Evolutionary conservation across 2,329 filamentous ascomycete species (phyloP).

Genomic region (Hirsutella rhossiliensis): DNA sequence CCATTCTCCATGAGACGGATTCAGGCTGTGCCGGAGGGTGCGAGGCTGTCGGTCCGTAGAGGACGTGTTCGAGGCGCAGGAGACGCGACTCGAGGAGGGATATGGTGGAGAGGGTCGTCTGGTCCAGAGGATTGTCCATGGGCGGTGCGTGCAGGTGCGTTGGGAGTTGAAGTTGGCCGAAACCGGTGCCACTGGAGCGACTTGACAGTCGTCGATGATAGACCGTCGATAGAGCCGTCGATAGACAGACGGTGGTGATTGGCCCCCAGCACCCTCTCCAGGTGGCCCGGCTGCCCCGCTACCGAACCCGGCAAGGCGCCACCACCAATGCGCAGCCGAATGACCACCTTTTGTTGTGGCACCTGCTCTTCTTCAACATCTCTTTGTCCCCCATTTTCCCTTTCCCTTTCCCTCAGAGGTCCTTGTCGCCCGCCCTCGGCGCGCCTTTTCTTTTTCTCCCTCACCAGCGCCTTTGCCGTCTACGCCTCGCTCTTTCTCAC

Average conservation of each 20-base stretch:
- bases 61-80: slow-evolving; percentile 44
- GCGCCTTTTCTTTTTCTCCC: background rate
- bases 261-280: background rate
- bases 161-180: background rate
- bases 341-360: slow-evolving; percentile 1
- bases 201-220: no score
- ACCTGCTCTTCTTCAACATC: background rate
- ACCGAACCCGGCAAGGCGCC: background rate
- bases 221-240: no score
- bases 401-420: background rate
- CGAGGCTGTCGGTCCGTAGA: slow-evolving; percentile 33
- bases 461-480: no score
- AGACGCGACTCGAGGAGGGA: slow-evolving; percentile 47
- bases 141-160: background rate
- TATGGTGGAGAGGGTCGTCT: slow-evolving; percentile 42
- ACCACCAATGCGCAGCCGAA: background rate
- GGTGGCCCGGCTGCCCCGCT: background rate
- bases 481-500: no score
- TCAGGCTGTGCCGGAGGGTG: slow-evolving; percentile 19
- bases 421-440: background rate
- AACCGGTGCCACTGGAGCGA: background rate
- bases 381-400: background rate
- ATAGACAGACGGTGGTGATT: background rate
- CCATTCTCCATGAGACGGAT: slow-evolving; percentile 31
- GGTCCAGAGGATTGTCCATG: slow-evolving; percentile 30